Percentiles rank a stretch among this genome's conserved stretches.
Conservation (phyloP, 495 filamentous ascomycete genomes). For the Penicillium odoratum region DNA sequence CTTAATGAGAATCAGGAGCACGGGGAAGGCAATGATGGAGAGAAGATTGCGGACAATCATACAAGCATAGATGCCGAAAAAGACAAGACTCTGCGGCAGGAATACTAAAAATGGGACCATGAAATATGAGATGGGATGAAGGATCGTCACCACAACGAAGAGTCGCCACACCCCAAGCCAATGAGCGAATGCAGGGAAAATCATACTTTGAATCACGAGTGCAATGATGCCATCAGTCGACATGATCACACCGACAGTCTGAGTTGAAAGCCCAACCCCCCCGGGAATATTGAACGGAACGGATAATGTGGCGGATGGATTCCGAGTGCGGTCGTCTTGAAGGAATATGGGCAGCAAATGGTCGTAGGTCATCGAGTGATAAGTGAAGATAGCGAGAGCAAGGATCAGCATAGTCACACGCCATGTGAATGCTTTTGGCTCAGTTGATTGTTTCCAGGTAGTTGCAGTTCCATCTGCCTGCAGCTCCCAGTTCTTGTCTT, state of each 20-base stretch:
- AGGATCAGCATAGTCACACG: slow-evolving; percentile 67
- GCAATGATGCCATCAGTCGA: slow-evolving; percentile 77
- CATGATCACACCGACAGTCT: slow-evolving; percentile 76
- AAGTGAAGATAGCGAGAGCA: slow-evolving; percentile 79
- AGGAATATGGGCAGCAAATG: slow-evolving; percentile 83
- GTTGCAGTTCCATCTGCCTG: slow-evolving; percentile 46
- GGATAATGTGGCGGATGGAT: slow-evolving; percentile 19
- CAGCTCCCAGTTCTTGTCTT: slow-evolving; percentile 51
- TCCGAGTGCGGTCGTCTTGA: slow-evolving; percentile 59
- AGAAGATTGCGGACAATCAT: slow-evolving; percentile 72
- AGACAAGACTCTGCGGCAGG: slow-evolving; percentile 57
- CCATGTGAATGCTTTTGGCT: slow-evolving; percentile 59
- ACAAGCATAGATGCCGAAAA: slow-evolving; percentile 70
- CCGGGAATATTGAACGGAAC: slow-evolving; percentile 63
- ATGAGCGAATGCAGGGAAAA: slow-evolving; percentile 72
- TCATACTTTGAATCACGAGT: slow-evolving; percentile 71
- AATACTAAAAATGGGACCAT: slow-evolving; percentile 69
- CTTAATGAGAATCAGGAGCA: slow-evolving; percentile 81
- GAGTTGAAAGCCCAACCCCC: slow-evolving; percentile 71
- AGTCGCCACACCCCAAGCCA: slow-evolving; percentile 72
- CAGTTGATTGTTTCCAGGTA: slow-evolving; percentile 29
- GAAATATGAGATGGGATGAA: slow-evolving; percentile 76
- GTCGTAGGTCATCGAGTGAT: slow-evolving; percentile 86
- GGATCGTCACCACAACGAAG: slow-evolving; percentile 68
- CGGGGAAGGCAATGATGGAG: slow-evolving; percentile 73